Percentiles rank a stretch among this genome's conserved stretches.
These are phyloP conservation scores for Dichotomopilus funicola DNA, from an alignment of 2,329 filamentous ascomycete species.

Conservation along the genomic window DNA sequence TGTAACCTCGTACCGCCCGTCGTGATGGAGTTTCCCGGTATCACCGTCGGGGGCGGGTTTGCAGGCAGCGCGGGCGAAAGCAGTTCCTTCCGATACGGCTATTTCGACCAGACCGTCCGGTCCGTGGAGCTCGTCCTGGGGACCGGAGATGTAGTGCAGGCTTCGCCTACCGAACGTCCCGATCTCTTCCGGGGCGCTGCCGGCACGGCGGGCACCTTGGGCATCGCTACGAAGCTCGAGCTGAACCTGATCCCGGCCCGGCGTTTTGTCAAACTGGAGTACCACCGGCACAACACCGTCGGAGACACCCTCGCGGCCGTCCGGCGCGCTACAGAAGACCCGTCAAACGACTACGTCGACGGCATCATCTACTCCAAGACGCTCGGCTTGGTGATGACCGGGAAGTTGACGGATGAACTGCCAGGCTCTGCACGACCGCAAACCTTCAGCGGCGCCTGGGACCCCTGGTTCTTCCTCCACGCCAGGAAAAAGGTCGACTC, in stretches of 20 bases:
- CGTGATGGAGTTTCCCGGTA: conserved; percentile 70
- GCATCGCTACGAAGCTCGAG: conserved; percentile 12
- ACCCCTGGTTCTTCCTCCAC: conserved; percentile 71
- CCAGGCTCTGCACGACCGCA: neutral
- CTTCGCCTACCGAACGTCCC: conserved; percentile 45
- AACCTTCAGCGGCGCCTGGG: conserved; percentile 49
- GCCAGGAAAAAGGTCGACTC: conserved; percentile 31
- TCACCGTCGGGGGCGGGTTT: conserved; percentile 58
- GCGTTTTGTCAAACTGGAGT: conserved; percentile 8
- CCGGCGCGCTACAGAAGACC: conserved; percentile 1
- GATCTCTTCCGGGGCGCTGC: conserved; percentile 61
- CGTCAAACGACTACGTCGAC: conserved; percentile 55
- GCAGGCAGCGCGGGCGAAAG: conserved; percentile 59
- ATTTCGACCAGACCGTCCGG: conserved; percentile 56
- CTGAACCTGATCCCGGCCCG: conserved; percentile 6
- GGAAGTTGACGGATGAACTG: conserved; percentile 44
- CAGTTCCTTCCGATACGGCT: conserved; percentile 61
- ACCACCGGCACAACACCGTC: conserved; percentile 3
- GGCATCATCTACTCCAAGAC: conserved; percentile 56
- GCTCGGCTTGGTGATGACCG: conserved; percentile 54
- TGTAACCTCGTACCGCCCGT: conserved; percentile 62
- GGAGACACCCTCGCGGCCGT: neutral
- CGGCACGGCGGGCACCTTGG: conserved; percentile 52
- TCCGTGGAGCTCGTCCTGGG: conserved; percentile 60
- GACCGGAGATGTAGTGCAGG: conserved; percentile 49